Evolutionary conservation across 2,329 filamentous ascomycete genomes (phyloP).

Genomic region (Apiospora arundinis): DNA sequence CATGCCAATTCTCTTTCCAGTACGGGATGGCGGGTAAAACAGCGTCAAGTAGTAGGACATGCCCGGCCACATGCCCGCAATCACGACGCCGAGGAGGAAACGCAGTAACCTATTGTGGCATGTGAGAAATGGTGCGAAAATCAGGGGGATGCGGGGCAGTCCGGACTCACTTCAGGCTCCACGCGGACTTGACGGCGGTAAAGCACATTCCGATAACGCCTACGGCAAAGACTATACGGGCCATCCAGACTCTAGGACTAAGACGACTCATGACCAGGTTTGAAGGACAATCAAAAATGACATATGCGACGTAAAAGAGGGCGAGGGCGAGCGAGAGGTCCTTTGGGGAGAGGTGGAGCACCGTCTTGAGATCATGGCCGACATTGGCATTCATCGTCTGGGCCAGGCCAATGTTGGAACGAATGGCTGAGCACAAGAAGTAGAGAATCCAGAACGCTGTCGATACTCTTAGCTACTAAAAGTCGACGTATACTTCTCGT

Average conservation of each 20-base stretch:
- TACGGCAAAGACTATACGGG: conserved; percentile 86
- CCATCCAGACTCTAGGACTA: conserved; percentile 90
- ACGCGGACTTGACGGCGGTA: conserved; percentile 79
- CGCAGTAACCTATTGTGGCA: conserved; percentile 66
- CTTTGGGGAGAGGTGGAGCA: conserved; percentile 72
- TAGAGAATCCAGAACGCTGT: conserved; percentile 87
- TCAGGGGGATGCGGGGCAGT: not conserved
- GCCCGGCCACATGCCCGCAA: conserved; percentile 93
- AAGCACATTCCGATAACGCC: conserved; percentile 85
- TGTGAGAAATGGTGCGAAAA: conserved; percentile 24
- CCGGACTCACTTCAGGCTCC: conserved; percentile 75
- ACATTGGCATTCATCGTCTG: conserved; percentile 85
- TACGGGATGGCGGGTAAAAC: conserved; percentile 88
- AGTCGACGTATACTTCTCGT: not conserved
- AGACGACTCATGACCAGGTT: conserved; percentile 88
- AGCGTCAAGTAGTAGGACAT: conserved; percentile 93
- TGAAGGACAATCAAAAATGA: conserved; percentile 86
- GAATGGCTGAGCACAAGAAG: conserved; percentile 90
- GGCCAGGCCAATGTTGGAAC: conserved; percentile 90
- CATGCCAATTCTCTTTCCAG: conserved; percentile 85
- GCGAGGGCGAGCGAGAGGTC: conserved; percentile 85
- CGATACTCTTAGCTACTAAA: not conserved
- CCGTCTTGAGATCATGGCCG: conserved; percentile 76
- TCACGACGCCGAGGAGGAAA: conserved; percentile 83
- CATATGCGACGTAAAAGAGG: conserved; percentile 91